Percentiles rank a stretch among this genome's conserved stretches.
These are phyloP conservation scores for Trypanosoma vivax DNA, from an alignment of 208 protist species.

Conservation along the genomic window DNA sequence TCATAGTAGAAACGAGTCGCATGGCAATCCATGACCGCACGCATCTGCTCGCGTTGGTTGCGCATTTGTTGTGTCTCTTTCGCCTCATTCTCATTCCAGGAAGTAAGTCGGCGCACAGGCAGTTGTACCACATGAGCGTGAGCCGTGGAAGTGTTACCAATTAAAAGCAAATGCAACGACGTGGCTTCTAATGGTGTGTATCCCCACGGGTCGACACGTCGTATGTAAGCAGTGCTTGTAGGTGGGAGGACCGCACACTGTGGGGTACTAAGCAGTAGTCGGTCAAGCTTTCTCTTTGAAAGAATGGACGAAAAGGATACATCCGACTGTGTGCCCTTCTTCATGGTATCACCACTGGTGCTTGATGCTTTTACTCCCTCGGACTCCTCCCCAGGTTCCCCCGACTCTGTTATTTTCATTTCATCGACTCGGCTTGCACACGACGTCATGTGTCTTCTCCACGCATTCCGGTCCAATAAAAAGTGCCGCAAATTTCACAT, in stretches of 20 bases:
- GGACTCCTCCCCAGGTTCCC: no score
- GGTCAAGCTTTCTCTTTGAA: conserved; percentile 22
- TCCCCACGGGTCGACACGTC: conserved; percentile 44
- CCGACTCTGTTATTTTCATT: no score
- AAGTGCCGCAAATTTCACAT: conserved; percentile 14
- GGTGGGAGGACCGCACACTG: conserved; percentile 45
- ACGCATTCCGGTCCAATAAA: conserved; percentile 1
- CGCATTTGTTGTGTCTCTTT: conserved; percentile 1
- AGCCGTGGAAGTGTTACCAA: conserved; percentile 32
- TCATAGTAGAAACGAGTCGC: conserved; percentile 59
- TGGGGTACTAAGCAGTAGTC: conserved; percentile 20
- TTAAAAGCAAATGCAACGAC: conserved; percentile 27
- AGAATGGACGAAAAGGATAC: conserved; percentile 29
- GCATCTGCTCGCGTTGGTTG: conserved; percentile 1
- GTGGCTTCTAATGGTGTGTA: conserved; percentile 37
- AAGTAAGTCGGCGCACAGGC: conserved; percentile 1
- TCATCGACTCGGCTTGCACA: no score
- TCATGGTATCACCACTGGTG: background rate
- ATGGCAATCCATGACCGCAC: background rate
- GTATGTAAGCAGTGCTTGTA: conserved; percentile 45
- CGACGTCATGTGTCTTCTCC: background rate
- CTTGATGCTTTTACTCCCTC: no score
- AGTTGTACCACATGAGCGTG: conserved; percentile 18
- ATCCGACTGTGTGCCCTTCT: background rate
- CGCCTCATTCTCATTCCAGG: conserved; percentile 1